A percentile compares a stretch with the other conserved stretches of the same genome.
Conservation (phyloP, 2,329 filamentous ascomycete species). For the Colletotrichum sp. region DNA sequence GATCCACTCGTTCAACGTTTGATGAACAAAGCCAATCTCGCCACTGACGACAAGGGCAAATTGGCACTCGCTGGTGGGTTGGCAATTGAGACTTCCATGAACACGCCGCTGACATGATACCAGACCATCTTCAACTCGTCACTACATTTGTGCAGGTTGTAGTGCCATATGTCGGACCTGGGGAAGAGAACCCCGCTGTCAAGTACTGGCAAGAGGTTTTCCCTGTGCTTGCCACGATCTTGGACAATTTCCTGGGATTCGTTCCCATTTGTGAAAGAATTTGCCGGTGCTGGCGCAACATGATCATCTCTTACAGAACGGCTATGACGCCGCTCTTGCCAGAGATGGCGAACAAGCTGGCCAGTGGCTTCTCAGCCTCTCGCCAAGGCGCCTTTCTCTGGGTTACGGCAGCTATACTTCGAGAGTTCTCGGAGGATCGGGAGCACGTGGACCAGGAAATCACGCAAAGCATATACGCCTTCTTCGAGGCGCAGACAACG, state of each 20-base stretch:
- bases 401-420: slow-evolving; percentile 93
- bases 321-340: slow-evolving; percentile 86
- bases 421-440: slow-evolving; percentile 91
- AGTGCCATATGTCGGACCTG: slow-evolving; percentile 74
- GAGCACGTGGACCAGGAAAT: slow-evolving; percentile 85
- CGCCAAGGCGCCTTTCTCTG: slow-evolving; percentile 98
- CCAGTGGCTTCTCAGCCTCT: slow-evolving; percentile 82
- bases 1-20: slow-evolving; percentile 87
- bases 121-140: slow-evolving; percentile 89
- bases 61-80: slow-evolving; percentile 79
- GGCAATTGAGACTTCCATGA: neutral
- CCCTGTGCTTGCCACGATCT: slow-evolving; percentile 82
- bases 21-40: slow-evolving; percentile 86
- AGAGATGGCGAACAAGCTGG: slow-evolving; percentile 86
- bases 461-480: slow-evolving; percentile 86
- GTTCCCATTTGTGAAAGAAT: slow-evolving; percentile 91
- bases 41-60: slow-evolving; percentile 82
- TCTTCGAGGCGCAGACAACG: slow-evolving; percentile 92
- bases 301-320: slow-evolving; percentile 94
- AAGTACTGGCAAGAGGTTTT: slow-evolving; percentile 97
- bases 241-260: slow-evolving; percentile 86
- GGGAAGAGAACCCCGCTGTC: slow-evolving; percentile 85
- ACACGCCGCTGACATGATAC: slow-evolving; percentile 21
- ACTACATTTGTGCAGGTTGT: slow-evolving; percentile 85
- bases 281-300: slow-evolving; percentile 94